A percentile compares a stretch with the other conserved stretches of the same genome.
Conservation (phyloP, 805 yeast genomes). For the Candida incommunis region DNA sequence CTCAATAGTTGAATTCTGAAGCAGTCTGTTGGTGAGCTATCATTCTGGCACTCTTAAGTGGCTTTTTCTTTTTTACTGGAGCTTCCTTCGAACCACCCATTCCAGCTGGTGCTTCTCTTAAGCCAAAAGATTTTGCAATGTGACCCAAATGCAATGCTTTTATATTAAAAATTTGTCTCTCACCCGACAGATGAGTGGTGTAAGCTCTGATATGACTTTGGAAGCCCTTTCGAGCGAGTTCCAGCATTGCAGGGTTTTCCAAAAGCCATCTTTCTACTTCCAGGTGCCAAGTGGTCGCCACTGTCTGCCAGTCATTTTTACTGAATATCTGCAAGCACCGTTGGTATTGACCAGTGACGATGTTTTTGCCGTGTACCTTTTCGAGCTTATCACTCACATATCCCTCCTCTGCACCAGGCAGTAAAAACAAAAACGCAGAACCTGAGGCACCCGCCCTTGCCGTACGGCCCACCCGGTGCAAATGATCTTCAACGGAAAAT, state of each 20-base stretch:
- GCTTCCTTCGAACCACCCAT: slow-evolving; percentile 15
- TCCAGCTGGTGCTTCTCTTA: slow-evolving; percentile 83
- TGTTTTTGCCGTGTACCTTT: slow-evolving; percentile 41
- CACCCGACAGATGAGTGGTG: slow-evolving; percentile 80
- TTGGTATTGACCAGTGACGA: slow-evolving; percentile 34
- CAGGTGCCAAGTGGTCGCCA: slow-evolving; percentile 94
- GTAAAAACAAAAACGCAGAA: slow-evolving; percentile 56
- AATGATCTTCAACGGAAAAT: slow-evolving; percentile 82
- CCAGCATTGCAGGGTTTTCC: slow-evolving; percentile 45
- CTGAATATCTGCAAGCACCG: slow-evolving; percentile 22
- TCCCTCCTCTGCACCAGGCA: slow-evolving; percentile 84
- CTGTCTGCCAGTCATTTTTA: slow-evolving; percentile 63
- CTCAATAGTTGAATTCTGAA: slow-evolving; percentile 5
- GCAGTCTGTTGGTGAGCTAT: slow-evolving; percentile 17
- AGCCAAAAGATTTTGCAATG: slow-evolving; percentile 85
- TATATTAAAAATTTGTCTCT: slow-evolving; percentile 69
- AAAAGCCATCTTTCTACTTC: slow-evolving; percentile 79
- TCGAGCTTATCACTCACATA: slow-evolving; percentile 47
- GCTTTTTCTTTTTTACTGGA: slow-evolving; percentile 11
- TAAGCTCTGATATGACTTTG: slow-evolving; percentile 88
- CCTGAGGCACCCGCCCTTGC: slow-evolving; percentile 95
- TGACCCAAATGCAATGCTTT: slow-evolving; percentile 85
- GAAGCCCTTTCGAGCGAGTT: slow-evolving; percentile 66
- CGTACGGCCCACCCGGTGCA: slow-evolving; percentile 94
- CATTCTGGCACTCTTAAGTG: slow-evolving; percentile 20